These are phyloP conservation scores for Phoma herbarum DNA, from an alignment of 2,329 filamentous ascomycete genomes.

Conservation along the genomic window DNA sequence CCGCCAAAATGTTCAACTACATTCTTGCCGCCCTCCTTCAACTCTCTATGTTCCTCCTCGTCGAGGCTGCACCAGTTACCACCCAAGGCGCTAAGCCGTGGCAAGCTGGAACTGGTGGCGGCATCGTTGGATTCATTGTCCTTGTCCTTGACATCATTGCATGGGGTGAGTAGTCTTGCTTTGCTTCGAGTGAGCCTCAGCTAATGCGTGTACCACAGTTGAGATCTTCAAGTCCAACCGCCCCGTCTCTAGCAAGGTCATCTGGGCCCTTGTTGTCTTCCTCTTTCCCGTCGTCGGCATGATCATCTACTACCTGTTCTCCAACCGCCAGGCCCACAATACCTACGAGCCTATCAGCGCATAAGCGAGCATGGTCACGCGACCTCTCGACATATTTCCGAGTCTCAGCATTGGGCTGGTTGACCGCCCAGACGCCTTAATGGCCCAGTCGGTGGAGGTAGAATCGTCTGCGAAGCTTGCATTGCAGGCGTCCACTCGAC, in stretches of 20 bases:
- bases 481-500: background rate
- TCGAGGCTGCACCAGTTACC: conserved; percentile 59
- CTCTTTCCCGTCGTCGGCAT: conserved; percentile 70
- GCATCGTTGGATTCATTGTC: conserved; percentile 68
- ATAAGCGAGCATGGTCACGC: conserved; percentile 17
- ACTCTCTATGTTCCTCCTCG: conserved; percentile 60
- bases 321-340: conserved; percentile 66
- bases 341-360: conserved; percentile 62
- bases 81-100: conserved; percentile 56
- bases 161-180: conserved; percentile 61
- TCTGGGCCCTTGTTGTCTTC: conserved; percentile 71
- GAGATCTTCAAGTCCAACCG: conserved; percentile 72
- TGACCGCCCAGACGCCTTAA: background rate
- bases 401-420: background rate
- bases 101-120: conserved; percentile 69
- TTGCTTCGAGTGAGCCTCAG: background rate
- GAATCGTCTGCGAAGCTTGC: background rate
- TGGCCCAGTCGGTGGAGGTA: background rate
- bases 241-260: conserved; percentile 64
- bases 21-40: conserved; percentile 60
- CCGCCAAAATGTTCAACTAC: conserved; percentile 44
- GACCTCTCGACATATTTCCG: background rate
- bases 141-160: conserved; percentile 70
- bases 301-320: conserved; percentile 71
- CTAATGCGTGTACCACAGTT: conserved; percentile 56